Base-by-base conservation (phyloP, 2,329 filamentous ascomycete species). In the Corinectria fuckeliana region DNA sequence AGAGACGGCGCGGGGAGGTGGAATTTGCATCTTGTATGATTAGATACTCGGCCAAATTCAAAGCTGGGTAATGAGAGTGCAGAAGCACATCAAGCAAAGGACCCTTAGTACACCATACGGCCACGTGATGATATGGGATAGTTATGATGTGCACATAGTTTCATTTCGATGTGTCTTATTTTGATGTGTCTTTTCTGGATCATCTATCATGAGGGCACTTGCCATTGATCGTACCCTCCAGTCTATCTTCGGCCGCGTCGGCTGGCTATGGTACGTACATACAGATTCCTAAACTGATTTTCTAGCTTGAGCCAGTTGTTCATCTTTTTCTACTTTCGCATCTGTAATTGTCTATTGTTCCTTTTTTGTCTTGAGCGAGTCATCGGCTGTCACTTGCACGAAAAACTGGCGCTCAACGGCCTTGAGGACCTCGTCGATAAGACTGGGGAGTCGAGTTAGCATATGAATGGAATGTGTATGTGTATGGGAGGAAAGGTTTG, bases 391-490 rank as follows among this genome's bases (percentile, higher is more conserved):
- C 65, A 78, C 84, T 67, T 86, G 81, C 68, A 85, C 77, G 73
- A 91, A 91, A 66, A 87, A 83, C 50, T 81, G 78, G 63, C 90
- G 83, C 80, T 97, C 93, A 42, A 90, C 66, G 53, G 88, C 82
- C 79, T 97, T 97, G 69, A 97, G 86, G 3, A 85, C 75, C 77
- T 97, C 93, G 66, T 97, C 93, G 67, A 97, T 90, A 55, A 93
- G 66, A 72, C 90, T 92, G 11, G 41, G 4, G 9, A 16, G 48
- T 54, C 26, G 63, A 18, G 68, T 77, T 67, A 74, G 70, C 55
- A 25, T 44, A 34, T 25, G 48, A 21, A 13, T 13, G 2, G n/a
- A n/a, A 23, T 9, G 25, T 10, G n/a, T n/a, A n/a, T n/a, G n/a
- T 18, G n/a, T 4, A 25, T 11, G n/a, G 2, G 6, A 4, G 11